phyloP scores from a whole-genome alignment of 192 early-diverging fungal genomes.

The Podila horticola region DNA sequence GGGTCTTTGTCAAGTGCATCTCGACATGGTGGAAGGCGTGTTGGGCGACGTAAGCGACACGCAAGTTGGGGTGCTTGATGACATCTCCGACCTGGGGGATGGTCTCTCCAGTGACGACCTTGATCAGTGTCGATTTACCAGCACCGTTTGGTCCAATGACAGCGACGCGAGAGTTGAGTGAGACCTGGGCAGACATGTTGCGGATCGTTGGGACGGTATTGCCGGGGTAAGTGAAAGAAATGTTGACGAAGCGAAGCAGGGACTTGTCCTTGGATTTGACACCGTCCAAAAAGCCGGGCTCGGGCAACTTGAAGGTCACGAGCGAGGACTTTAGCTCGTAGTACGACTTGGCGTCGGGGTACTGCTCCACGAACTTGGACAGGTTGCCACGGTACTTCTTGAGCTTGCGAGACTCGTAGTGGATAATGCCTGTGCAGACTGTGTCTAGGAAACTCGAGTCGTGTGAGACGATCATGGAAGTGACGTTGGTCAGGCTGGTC shows the following conservation, averaged over 20 bases:
- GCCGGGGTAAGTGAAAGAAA: slow-evolving; percentile 74
- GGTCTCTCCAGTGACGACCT: slow-evolving; percentile 80
- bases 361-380: slow-evolving; percentile 76
- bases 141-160: slow-evolving; percentile 68
- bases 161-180: slow-evolving; percentile 81
- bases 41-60: slow-evolving; percentile 82
- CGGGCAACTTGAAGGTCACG: slow-evolving; percentile 73
- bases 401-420: slow-evolving; percentile 82
- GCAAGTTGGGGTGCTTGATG: slow-evolving; percentile 81
- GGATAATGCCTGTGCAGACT: slow-evolving; percentile 82
- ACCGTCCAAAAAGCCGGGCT: slow-evolving; percentile 74
- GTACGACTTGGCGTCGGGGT: slow-evolving; percentile 77
- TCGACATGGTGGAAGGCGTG: slow-evolving; percentile 87
- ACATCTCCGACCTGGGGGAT: slow-evolving; percentile 73
- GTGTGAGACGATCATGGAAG: slow-evolving; percentile 87
- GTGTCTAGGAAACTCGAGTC: slow-evolving; percentile 84
- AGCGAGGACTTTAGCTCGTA: slow-evolving; percentile 70
- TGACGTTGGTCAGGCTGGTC: slow-evolving; percentile 69
- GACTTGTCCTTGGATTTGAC: slow-evolving; percentile 76
- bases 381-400: slow-evolving; percentile 76
- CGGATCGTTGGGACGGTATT: slow-evolving; percentile 63
- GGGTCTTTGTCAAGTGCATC: slow-evolving; percentile 68
- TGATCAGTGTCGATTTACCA: slow-evolving; percentile 55
- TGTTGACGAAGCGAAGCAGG: slow-evolving; percentile 74
- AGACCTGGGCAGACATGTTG: slow-evolving; percentile 67